Base-by-base conservation (phyloP, 305 asterid genomes). In the Fraxinus latifolia region DNA sequence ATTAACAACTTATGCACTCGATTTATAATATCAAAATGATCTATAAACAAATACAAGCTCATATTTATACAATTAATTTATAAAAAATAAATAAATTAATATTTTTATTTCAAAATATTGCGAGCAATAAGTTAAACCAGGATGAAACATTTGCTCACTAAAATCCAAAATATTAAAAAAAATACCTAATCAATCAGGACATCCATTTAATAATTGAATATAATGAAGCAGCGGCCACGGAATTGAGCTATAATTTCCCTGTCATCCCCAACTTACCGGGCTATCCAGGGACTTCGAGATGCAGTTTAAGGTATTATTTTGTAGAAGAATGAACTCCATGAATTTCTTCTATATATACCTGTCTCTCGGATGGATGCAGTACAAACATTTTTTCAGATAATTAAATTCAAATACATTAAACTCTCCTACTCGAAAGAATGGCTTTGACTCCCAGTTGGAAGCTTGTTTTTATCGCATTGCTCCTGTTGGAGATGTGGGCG, bases 211-310 rank as follows among this genome's bases (percentile, higher is more conserved):
- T 3, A 12, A 44, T 44, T 44, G 55, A 14, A 50, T 50, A 50
- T 50, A 50, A 50, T 50, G 60, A 50, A 50, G 60, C 87, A 23
- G 31, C 79, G 7, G 72, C 82, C 68, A 77, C 80, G 90, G 90
- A 25, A 76, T 90, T 4, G 94, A 7, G 8, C 5, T 71, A 14
- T 4, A n/a, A 39, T 72, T 33, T 72, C 77, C 27, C 29, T n/a
- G 5, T 72, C 77, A 50, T 72, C 23, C 14, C 6, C 25, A 72
- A 72, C 47, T 72, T 72, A 17, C 50, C 50, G 77, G 77, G 27
- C 77, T 31, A 29, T 72, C 77, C 29, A 72, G 50, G 77, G 76
- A 71, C 76, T 71, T 29, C 17, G 75, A 68, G 5, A 0, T 25
- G 75, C 37, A 11, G 8, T 68, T 68, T 7, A 19, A 7, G 8